These are phyloP conservation scores for Dothistroma pini DNA, from an alignment of 2,329 filamentous ascomycete genomes.

Conservation along the genomic window DNA sequence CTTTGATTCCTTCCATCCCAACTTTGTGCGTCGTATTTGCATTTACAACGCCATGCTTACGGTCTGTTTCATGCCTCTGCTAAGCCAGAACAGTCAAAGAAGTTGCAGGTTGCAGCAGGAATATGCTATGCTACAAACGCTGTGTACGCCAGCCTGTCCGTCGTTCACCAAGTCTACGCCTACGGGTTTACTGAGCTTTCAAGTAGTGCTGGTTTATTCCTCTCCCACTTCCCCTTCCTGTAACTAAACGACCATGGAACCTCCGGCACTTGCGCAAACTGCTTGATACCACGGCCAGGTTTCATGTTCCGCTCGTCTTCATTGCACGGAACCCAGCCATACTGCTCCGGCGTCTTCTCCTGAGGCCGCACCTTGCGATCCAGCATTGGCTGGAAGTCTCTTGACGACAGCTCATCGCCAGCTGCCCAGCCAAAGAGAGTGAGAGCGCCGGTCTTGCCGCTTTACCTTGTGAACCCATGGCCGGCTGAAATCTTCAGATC, in stretches of 20 bases:
- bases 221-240: neutral
- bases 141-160: neutral
- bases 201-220: neutral
- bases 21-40: no score
- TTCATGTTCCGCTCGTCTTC: neutral
- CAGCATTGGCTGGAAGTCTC: neutral
- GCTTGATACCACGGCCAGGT: neutral
- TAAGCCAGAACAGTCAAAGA: neutral
- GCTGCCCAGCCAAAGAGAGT: neutral
- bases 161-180: no score
- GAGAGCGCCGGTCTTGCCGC: neutral
- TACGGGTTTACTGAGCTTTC: neutral
- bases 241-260: neutral
- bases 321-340: neutral
- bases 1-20: neutral
- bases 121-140: neutral
- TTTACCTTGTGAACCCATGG: neutral
- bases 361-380: neutral
- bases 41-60: neutral
- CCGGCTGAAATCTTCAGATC: neutral
- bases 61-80: neutral
- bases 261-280: neutral
- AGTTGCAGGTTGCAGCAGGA: neutral
- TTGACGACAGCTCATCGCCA: neutral
- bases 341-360: neutral